phyloP scores from a whole-genome alignment of 352 stramenopile species.

The Globisporangium cylindrosporum region DNA sequence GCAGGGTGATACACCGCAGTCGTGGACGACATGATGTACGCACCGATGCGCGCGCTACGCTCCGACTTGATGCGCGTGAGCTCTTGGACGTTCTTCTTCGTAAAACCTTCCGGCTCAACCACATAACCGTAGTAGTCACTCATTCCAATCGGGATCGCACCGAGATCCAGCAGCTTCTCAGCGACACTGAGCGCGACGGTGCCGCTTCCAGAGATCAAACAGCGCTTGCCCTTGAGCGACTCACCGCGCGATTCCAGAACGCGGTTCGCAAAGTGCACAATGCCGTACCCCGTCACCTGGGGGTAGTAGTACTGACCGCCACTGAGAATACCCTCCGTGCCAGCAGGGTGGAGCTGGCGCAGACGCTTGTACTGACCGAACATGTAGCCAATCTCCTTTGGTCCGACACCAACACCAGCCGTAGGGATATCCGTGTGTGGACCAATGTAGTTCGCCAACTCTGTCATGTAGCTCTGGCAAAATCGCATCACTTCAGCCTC shows the following conservation, averaged over 20 bases:
- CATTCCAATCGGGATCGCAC: conserved; percentile 95
- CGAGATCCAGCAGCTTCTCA: conserved; percentile 94
- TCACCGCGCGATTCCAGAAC: conserved; percentile 92
- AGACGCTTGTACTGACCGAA: conserved; percentile 99
- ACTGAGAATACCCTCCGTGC: conserved; percentile 87
- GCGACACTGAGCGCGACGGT: conserved; percentile 93
- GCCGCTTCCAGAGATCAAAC: conserved; percentile 94
- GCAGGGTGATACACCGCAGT: conserved; percentile 84
- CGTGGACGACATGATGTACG: conserved; percentile 89
- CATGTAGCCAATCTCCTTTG: conserved; percentile 95
- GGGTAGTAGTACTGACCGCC: conserved; percentile 88
- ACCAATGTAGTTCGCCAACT: conserved; percentile 98
- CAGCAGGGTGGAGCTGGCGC: conserved; percentile 71
- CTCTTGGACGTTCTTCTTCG: conserved; percentile 59
- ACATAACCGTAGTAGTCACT: conserved; percentile 95
- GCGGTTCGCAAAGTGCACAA: conserved; percentile 95
- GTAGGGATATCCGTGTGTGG: conserved; percentile 94
- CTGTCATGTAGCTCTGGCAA: conserved; percentile 98
- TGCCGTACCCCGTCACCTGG: conserved; percentile 91
- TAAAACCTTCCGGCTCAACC: conserved; percentile 91
- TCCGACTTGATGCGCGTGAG: conserved; percentile 83
- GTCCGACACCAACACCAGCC: conserved; percentile 92
- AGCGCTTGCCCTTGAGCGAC: conserved; percentile 94
- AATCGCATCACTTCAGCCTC: conserved; percentile 98
- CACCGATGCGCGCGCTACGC: conserved; percentile 73